phyloP scores from a whole-genome alignment of 148 eudicot genomes.

The Cornus suecica region DNA sequence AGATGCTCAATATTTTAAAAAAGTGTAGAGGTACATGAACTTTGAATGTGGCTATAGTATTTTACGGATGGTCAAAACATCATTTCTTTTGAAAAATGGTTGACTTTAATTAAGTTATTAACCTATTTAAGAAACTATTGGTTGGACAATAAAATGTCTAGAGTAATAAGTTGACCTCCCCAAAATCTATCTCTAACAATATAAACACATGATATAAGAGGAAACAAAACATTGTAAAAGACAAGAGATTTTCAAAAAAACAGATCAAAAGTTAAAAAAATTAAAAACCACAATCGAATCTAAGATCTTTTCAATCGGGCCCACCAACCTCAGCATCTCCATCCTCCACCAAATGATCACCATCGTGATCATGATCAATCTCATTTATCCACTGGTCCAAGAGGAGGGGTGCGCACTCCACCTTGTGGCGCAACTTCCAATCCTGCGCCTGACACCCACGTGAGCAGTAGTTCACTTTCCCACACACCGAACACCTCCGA shows the following conservation, averaged over 20 bases:
- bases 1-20: no score
- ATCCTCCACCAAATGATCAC: conserved; percentile 11
- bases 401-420: conserved; percentile 39
- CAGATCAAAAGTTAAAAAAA: no score
- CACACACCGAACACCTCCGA: conserved; percentile 65
- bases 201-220: not conserved
- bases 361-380: not conserved
- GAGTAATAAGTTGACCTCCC: no score
- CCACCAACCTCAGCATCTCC: conserved; percentile 10
- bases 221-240: not conserved
- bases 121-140: no score
- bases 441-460: conserved; percentile 74
- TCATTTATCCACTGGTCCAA: conserved; percentile 26
- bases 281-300: not conserved
- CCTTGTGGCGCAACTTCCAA: conserved; percentile 67
- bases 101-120: no score
- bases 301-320: not conserved
- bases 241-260: no score
- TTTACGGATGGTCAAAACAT: no score
- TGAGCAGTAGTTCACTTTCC: conserved; percentile 62
- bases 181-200: not conserved
- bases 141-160: no score
- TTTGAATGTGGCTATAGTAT: no score
- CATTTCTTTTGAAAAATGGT: no score
- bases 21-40: no score